phyloP scores from a whole-genome alignment of 2,329 filamentous ascomycete species.

The Periconia sp. region DNA sequence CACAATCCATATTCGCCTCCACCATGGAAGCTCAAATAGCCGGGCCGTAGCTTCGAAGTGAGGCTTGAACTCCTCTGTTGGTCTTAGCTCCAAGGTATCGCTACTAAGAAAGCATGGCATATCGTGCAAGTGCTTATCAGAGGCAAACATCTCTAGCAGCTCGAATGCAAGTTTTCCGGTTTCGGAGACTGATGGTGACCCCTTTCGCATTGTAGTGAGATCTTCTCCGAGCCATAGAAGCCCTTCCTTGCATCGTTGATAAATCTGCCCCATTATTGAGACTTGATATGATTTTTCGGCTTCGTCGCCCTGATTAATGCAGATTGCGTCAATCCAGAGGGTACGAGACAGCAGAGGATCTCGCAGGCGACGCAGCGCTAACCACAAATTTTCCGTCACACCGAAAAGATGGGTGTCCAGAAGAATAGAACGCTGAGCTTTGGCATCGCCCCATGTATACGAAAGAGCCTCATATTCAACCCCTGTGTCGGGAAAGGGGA shows the following conservation, averaged over 20 bases:
- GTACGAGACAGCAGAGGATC: neutral
- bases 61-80: too few relatives aligned
- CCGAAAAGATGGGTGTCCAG: neutral
- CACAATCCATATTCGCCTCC: too few relatives aligned
- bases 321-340: conserved; percentile 18
- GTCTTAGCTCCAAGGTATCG: too few relatives aligned
- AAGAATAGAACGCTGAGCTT: neutral
- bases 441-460: conserved; percentile 9
- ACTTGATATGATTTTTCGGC: conserved; percentile 17
- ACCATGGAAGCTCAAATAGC: too few relatives aligned
- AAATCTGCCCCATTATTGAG: conserved; percentile 19
- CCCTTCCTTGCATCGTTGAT: conserved; percentile 13
- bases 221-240: conserved; percentile 22
- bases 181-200: too few relatives aligned
- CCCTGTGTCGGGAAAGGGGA: neutral
- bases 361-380: conserved; percentile 6
- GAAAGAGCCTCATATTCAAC: conserved; percentile 7
- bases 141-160: too few relatives aligned
- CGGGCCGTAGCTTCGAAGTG: too few relatives aligned
- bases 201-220: too few relatives aligned
- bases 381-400: conserved; percentile 2
- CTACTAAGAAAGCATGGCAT: too few relatives aligned
- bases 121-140: too few relatives aligned
- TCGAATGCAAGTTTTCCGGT: too few relatives aligned
- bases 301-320: conserved; percentile 16